Percentiles rank a stretch among this genome's conserved stretches.
Conservation (phyloP, 2,329 filamentous ascomycete genomes). For the Trichoderma pleuroti region DNA sequence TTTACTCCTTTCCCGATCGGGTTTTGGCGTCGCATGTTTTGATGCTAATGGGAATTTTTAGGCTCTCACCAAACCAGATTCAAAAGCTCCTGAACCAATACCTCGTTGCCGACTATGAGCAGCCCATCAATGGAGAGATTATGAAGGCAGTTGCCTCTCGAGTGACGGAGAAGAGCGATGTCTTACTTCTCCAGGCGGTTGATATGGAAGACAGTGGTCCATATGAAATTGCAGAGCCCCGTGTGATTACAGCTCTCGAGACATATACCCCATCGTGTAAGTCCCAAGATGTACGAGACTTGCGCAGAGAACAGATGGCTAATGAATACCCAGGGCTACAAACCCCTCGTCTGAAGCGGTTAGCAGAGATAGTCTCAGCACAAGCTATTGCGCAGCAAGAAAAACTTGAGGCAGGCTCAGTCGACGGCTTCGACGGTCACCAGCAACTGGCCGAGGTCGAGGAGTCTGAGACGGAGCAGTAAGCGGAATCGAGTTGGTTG, state of each 20-base stretch:
- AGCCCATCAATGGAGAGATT: slow-evolving; percentile 98
- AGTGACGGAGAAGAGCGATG: slow-evolving; percentile 97
- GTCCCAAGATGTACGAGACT: slow-evolving; percentile 29
- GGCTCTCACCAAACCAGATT: slow-evolving; percentile 97
- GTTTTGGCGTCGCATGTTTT: not conserved
- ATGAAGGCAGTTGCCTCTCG: slow-evolving; percentile 98
- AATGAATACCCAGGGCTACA: slow-evolving; percentile 70
- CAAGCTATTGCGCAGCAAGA: slow-evolving; percentile 96
- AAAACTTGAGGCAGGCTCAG: slow-evolving; percentile 61
- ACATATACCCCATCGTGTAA: slow-evolving; percentile 97
- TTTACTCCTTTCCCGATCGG: slow-evolving; percentile 24
- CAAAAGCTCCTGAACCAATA: slow-evolving; percentile 99
- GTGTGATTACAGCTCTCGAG: slow-evolving; percentile 92
- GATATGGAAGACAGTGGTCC: slow-evolving; percentile 99
- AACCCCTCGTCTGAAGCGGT: slow-evolving; percentile 88
- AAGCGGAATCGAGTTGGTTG: not conserved
- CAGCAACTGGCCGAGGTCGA: slow-evolving; percentile 51
- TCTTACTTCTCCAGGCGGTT: slow-evolving; percentile 86
- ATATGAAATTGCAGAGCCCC: slow-evolving; percentile 96
- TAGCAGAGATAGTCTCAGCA: slow-evolving; percentile 96
- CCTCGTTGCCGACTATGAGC: slow-evolving; percentile 96
- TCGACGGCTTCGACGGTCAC: slow-evolving; percentile 46
- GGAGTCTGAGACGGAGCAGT: slow-evolving; percentile 36
- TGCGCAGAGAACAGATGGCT: not conserved
- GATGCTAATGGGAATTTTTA: slow-evolving; percentile 33